Evolutionary conservation across 352 stramenopile genomes (phyloP), one percentile per base, ranked within the genome.

Genomic region (Blastocystis sp.): DNA sequence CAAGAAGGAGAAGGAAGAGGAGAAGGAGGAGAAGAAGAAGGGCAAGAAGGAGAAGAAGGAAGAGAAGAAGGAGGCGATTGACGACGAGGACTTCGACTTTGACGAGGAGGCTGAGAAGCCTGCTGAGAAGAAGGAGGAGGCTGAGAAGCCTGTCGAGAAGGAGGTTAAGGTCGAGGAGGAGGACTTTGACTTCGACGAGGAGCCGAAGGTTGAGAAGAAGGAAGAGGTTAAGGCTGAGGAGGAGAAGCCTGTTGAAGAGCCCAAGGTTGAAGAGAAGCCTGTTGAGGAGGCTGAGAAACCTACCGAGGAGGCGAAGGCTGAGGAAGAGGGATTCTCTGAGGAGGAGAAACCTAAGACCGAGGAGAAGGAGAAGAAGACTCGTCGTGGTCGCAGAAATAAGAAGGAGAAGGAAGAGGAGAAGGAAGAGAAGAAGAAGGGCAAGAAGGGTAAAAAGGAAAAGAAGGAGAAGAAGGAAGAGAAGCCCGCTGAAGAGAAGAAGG

Each of bases 391-490:
- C 42, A 72, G 57, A 36, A 38, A 16, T 21, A 69, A 67, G 40
- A 42, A 85, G 29, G 63, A 67, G 36, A 72, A 85, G 49, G 27
- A 85, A 54, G 38, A 53, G 7, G 36, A 54, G 27, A 49, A 49
- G 32, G 40, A 72, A 46, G 32, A 76, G 65, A 63, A 54, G 18
- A 21, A 84, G 21, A 81, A 81, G 49, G 11, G n/a, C 9, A 76
- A 84, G 54, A 61, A 76, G 44, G n/a, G n/a, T 11, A 72, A 84
- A 44, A 64, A 84, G 53, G 59, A 36, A 42, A 64, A 76, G 29
- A 67, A 73, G 73, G 27, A 54, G 6, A 73, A 84, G 49, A 67
- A 75, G 18, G 63, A 53, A 61, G 42, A 85, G 75, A 72, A 76
- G 14, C 27, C 21, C 1, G 32, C 38, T 21, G 49, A 84, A n/a